Evolutionary conservation across 345 rosid genomes (phyloP).

Genomic region (Populus simonii): DNA sequence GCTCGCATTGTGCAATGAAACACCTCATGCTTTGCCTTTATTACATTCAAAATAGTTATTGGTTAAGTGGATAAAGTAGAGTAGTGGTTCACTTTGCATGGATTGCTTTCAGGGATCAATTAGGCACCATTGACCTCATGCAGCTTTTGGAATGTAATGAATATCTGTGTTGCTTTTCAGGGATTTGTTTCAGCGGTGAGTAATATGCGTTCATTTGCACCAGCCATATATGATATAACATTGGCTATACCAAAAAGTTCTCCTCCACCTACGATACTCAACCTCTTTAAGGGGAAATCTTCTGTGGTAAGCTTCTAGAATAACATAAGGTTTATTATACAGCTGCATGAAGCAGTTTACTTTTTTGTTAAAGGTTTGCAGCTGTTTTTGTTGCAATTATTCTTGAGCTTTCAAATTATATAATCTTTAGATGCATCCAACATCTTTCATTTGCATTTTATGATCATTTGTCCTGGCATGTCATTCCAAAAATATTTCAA

Average conservation of each 20-base stretch:
- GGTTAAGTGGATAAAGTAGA: background rate
- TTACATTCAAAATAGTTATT: background rate
- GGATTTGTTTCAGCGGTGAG: slow-evolving; percentile 97
- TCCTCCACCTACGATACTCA: slow-evolving; percentile 78
- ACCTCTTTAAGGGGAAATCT: slow-evolving; percentile 82
- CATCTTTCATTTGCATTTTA: background rate
- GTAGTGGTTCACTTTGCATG: background rate
- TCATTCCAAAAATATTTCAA: background rate
- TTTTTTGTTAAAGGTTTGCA: background rate
- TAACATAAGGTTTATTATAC: slow-evolving; percentile 8
- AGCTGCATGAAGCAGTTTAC: slow-evolving; percentile 1
- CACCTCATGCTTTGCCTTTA: background rate
- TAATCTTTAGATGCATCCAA: background rate
- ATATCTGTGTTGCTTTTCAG: slow-evolving; percentile 36
- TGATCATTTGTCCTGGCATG: background rate
- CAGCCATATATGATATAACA: slow-evolving; percentile 90
- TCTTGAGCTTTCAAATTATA: background rate
- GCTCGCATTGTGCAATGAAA: background rate
- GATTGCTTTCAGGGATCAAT: background rate
- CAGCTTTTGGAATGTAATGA: background rate
- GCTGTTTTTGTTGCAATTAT: background rate
- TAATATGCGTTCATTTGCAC: slow-evolving; percentile 91
- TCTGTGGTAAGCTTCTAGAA: slow-evolving; percentile 58
- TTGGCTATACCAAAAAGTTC: slow-evolving; percentile 81
- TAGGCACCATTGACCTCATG: background rate